A percentile compares a stretch with the other conserved stretches of the same genome.
Evolutionary conservation across 129 eudicot species (phyloP).

Genomic region (Sambucus nigra): DNA sequence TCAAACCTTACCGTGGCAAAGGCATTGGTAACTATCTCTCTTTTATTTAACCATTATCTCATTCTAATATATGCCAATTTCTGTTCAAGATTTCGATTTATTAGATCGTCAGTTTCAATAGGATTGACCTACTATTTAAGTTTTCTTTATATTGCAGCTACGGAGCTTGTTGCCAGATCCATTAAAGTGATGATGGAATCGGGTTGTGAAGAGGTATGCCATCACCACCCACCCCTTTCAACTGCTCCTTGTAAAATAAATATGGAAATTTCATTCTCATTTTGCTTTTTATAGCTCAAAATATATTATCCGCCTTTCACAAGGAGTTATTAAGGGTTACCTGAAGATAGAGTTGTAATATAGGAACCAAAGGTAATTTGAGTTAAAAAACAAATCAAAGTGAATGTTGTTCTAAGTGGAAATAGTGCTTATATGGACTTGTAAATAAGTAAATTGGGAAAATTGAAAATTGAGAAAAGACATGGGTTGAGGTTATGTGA

Average conservation of each 20-base stretch:
- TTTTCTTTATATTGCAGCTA: constrained; percentile 49
- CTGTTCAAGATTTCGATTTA: no score
- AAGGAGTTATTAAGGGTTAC: not conserved
- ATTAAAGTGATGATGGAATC: constrained; percentile 96
- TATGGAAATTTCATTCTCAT: not conserved
- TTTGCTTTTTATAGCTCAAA: not conserved
- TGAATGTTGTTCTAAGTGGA: no score
- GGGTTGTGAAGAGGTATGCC: constrained; percentile 97
- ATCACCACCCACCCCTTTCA: no score
- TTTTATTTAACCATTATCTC: not conserved
- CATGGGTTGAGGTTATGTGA: no score
- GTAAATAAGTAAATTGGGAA: no score
- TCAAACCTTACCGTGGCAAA: constrained; percentile 72
- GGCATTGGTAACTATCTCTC: constrained; percentile 59
- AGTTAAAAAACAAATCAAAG: no score
- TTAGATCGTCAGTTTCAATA: not conserved
- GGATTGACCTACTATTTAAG: not conserved
- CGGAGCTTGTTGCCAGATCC: constrained; percentile 85
- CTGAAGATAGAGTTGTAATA: no score
- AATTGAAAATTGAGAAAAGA: no score
- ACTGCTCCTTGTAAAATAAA: not conserved
- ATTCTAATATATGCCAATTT: not conserved
- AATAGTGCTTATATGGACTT: no score
- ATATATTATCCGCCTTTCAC: not conserved
- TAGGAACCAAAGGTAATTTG: not conserved